Conservation (phyloP, 495 filamentous ascomycete genomes). For the Thozetella sp. region DNA sequence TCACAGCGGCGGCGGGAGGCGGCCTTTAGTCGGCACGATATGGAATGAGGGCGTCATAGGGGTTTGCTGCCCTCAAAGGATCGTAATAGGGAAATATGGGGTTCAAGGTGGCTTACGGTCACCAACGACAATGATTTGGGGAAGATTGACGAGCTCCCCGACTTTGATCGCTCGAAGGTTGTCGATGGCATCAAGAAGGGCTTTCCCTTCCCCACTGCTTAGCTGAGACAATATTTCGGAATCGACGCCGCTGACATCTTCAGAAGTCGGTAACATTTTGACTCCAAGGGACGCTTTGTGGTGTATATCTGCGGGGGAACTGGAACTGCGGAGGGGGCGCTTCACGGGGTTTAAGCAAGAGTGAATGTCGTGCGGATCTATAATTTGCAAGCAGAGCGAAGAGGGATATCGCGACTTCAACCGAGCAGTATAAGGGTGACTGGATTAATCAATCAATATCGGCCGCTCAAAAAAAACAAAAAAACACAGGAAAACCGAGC, state of each 20-base stretch:
- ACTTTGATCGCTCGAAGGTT: slow-evolving; percentile 54
- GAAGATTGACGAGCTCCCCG: slow-evolving; percentile 55
- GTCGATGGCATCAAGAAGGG: slow-evolving; percentile 56
- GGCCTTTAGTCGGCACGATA: background rate
- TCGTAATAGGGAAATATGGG: background rate
- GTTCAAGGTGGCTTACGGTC: slow-evolving; percentile 29
- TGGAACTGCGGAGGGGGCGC: background rate
- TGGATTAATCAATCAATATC: background rate
- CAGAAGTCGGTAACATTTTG: background rate
- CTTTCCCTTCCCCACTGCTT: slow-evolving; percentile 9
- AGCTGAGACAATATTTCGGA: slow-evolving; percentile 7
- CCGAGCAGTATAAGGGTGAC: background rate
- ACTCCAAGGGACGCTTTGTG: background rate
- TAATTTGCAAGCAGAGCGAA: background rate
- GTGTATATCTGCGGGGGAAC: background rate
- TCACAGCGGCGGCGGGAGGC: background rate
- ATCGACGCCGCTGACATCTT: slow-evolving; percentile 5
- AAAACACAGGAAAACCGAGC: too few relatives aligned
- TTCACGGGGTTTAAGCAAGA: background rate
- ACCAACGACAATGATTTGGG: slow-evolving; percentile 68
- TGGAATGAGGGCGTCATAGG: background rate
- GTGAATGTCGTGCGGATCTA: background rate
- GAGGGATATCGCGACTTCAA: background rate
- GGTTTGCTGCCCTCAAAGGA: background rate
- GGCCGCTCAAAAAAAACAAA: background rate